A percentile compares a stretch with the other conserved stretches of the same genome.
Conservation (phyloP, 2,329 filamentous ascomycete genomes). For the Furcasterigmium sp. region DNA sequence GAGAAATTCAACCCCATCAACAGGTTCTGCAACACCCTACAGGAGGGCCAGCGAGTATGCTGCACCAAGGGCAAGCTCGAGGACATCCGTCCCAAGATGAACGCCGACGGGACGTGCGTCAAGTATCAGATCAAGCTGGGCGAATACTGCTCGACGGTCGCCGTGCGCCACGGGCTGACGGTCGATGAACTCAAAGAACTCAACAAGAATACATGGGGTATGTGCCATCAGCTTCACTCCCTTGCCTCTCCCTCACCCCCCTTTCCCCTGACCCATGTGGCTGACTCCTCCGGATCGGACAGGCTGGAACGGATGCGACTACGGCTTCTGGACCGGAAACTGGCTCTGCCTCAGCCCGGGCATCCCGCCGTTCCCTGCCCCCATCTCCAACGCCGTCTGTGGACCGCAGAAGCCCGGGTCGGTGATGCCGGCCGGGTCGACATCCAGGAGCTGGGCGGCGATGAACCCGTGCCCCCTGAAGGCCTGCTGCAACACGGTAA, state of each 20-base stretch:
- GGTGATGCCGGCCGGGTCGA: not conserved
- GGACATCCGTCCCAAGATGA: slow-evolving; percentile 25
- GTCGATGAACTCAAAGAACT: slow-evolving; percentile 25
- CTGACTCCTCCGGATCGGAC: too few species aligned
- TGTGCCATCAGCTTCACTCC: too few species aligned
- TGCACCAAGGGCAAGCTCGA: slow-evolving; percentile 27
- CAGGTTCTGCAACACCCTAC: slow-evolving; percentile 18
- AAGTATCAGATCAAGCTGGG: slow-evolving; percentile 21
- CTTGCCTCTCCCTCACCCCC: too few species aligned
- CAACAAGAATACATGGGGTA: slow-evolving; percentile 38
- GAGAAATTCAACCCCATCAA: slow-evolving; percentile 7
- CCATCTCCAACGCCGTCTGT: not conserved
- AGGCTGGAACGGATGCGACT: slow-evolving; percentile 3
- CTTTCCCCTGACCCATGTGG: too few species aligned
- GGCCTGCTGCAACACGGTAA: not conserved
- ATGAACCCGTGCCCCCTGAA: slow-evolving; percentile 1
- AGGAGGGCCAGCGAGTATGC: slow-evolving; percentile 28
- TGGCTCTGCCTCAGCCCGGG: slow-evolving; percentile 2
- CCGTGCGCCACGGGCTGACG: slow-evolving; percentile 21
- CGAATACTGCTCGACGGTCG: slow-evolving; percentile 29
- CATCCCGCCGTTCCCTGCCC: not conserved
- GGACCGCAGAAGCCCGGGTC: slow-evolving; percentile 8
- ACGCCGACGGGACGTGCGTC: slow-evolving; percentile 25
- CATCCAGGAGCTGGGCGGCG: not conserved
- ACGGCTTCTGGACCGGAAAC: not conserved